Percentiles rank a stretch among this genome's conserved stretches.
Evolutionary conservation across 1,139 yeast genomes (phyloP).

Genomic region (Yarrowia galli): DNA sequence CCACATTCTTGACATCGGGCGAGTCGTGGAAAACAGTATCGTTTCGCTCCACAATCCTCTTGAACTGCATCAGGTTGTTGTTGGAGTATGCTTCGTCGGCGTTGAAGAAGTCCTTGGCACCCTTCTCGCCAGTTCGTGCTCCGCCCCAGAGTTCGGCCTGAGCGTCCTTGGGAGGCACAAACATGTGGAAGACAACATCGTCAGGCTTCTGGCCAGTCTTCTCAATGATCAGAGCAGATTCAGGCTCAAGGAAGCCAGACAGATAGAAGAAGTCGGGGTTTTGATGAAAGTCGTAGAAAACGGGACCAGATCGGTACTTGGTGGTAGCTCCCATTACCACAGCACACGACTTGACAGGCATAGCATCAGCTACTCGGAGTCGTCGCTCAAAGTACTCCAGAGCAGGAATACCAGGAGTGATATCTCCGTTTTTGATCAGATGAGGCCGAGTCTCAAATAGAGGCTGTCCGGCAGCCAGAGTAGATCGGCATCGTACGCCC

Average conservation of each 20-base stretch:
- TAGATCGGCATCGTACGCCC: constrained; percentile 18
- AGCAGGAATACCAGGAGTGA: constrained; percentile 90
- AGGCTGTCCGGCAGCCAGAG: constrained; percentile 74
- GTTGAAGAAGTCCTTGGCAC: constrained; percentile 82
- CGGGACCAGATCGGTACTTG: constrained; percentile 86
- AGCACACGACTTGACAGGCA: constrained; percentile 74
- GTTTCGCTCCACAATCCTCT: constrained; percentile 39
- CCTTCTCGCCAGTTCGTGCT: constrained; percentile 82
- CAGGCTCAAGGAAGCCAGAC: constrained; percentile 95
- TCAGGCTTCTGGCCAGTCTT: constrained; percentile 59
- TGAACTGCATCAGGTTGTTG: constrained; percentile 47
- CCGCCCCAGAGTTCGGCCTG: constrained; percentile 94
- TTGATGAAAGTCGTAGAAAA: constrained; percentile 90
- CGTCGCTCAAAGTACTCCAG: constrained; percentile 81
- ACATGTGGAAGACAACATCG: constrained; percentile 63
- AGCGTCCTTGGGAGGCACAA: constrained; percentile 85
- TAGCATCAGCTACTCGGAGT: constrained; percentile 58
- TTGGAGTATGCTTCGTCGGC: constrained; percentile 77
- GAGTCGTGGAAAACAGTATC: constrained; percentile 28
- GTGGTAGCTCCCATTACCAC: constrained; percentile 75
- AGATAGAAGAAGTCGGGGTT: constrained; percentile 85
- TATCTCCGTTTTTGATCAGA: constrained; percentile 71
- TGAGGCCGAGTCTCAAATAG: constrained; percentile 84
- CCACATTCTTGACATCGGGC: constrained; percentile 38
- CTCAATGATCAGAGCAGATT: constrained; percentile 77